Evolutionary conservation across 179 eudicot species (phyloP), one percentile per base, ranked within the genome.

Genomic region (Beta lomatogona): DNA sequence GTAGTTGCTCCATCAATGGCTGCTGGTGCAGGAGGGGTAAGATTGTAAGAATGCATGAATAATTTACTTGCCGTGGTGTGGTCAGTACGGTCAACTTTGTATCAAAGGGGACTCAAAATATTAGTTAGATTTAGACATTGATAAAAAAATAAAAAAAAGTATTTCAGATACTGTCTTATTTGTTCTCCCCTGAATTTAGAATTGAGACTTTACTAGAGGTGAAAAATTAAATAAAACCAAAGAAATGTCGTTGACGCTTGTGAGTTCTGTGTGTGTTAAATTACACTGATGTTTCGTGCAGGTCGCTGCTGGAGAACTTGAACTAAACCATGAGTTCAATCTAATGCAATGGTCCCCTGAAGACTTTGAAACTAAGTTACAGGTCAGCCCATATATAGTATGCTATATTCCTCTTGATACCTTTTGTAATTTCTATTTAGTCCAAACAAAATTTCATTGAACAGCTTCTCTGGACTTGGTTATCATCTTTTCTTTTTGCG

Each of bases 281-380:
- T 28, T 10, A 67, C 65, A 63, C 67, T 55, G 36, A 57, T 84
- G 72, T 60, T 82, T 71, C 79, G n/a, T 82, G 81, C 92, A 97
- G 99, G 97, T 97, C 85, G 94, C 91, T 85, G 99, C 98, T 63
- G 99, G 99, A 80, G 99, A 97, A 88, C 92, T 94, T 72, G 99
- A 97, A 83, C 85, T 94, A 73, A 93, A 91, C 74, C 91, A 87
- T 52, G 95, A 89, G 86, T 89, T 86, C 78, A 92, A 89, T 77
- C 73, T 89, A 60, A 88, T 88, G 83, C 90, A 91, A 79, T 93
- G 97, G 95, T 88, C 98, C 66, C 98, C 99, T 12, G 95, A 92
- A 83, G 99, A 97, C 79, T 93, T 97, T 67, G 98, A 97, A 86
- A 84, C 97, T 80, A 97, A 97, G 88, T 82, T 97, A 82, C 98